Base-by-base conservation (phyloP, 768 basidiomycete genomes). In the Leccinum olivaceopallidum region DNA sequence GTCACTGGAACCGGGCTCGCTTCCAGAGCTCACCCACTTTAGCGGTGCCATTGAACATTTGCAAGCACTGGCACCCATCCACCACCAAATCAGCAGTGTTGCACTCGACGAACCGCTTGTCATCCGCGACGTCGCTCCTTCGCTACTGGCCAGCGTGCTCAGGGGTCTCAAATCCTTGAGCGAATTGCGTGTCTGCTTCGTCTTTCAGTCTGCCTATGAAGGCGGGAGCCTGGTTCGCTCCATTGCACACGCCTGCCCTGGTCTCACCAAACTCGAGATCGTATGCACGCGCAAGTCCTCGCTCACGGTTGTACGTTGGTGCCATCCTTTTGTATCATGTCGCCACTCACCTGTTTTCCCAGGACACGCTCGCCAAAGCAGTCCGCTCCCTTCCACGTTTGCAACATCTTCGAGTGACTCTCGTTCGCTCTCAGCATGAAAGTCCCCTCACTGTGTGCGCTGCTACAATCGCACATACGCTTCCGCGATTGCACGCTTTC, bases 151-250 rank as follows among this genome's bases (percentile, higher is more conserved):
- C 4, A 78, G 79, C 39, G 75, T 88, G n/a, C 79, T 92, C 26
- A 78, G 82, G 60, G 80, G 80, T 53, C 67, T 91, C 22, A 79
- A 80, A 20, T 77, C 77, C 5, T 79, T 92, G 26, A 80, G 77
- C 13, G 80, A 84, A 44, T 77, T 92, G 58, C 85, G 81, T 56
- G 82, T 91, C 48, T 77, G 83, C 16, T 91, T 91, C 68, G 80
- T 83, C 42, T 80, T 91, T 54, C 87, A 90, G 66, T 85, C 85
- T 2, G 85, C 85, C 67, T 90, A 90, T 67, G 89, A 92, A 64
- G 86, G 87, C 66, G 86, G 84, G 28, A 85, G 85, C 64, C 75
- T 90, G 59, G 77, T 92, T 36, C 83, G 87, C 50, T 85, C 86
- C 4, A 80, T 92, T 59, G 83, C 85, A 56, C 75, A 83, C 13